A percentile compares a stretch with the other conserved stretches of the same genome.
These are phyloP conservation scores for Candida caryicola DNA, from an alignment of 805 yeast species.

Conservation along the genomic window DNA sequence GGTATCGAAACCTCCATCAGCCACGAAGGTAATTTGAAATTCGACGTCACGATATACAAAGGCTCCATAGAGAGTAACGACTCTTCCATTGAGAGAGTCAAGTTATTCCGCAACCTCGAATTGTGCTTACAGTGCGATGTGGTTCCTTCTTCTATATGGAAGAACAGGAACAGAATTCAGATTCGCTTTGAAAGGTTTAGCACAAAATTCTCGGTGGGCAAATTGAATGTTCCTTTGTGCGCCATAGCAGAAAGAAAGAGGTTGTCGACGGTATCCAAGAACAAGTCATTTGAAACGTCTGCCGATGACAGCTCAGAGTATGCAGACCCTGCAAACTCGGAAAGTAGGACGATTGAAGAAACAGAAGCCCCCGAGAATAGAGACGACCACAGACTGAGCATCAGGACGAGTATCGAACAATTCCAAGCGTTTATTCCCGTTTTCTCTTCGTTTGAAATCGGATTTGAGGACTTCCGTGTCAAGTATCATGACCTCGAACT, in stretches of 20 bases:
- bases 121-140: slow-evolving; percentile 20
- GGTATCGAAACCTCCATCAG: slow-evolving; percentile 1
- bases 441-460: slow-evolving; percentile 5
- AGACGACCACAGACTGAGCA: background rate
- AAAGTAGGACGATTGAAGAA: background rate
- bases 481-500: slow-evolving; percentile 15
- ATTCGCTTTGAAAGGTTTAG: slow-evolving; percentile 14
- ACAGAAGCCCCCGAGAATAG: background rate
- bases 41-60: slow-evolving; percentile 17
- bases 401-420: background rate
- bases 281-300: background rate
- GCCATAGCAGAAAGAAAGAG: background rate
- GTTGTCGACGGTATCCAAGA: no score
- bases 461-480: slow-evolving; percentile 26
- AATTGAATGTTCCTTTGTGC: slow-evolving; percentile 9
- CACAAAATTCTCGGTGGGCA: slow-evolving; percentile 10
- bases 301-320: background rate
- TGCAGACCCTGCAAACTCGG: background rate
- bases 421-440: background rate
- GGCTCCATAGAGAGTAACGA: slow-evolving; percentile 19
- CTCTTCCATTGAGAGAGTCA: slow-evolving; percentile 11
- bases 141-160: slow-evolving; percentile 14
- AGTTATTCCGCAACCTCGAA: slow-evolving; percentile 26
- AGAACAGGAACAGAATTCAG: slow-evolving; percentile 7
- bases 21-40: slow-evolving; percentile 9